phyloP scores from a whole-genome alignment of 2,329 filamentous ascomycete genomes.

The Ophiocordyceps camponoti-floridani region DNA sequence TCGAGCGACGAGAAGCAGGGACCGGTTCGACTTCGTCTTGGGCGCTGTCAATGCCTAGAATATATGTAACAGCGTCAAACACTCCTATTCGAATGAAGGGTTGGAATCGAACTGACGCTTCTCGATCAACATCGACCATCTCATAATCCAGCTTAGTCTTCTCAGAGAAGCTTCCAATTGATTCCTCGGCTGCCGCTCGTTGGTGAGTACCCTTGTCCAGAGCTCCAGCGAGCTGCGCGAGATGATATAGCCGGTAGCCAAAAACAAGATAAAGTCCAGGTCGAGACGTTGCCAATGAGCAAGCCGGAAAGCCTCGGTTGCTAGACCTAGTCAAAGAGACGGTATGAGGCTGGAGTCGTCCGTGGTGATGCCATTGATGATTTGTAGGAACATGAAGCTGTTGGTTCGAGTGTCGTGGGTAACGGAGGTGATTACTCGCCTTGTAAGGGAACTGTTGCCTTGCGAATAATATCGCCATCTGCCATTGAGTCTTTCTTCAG shows the following conservation, averaged over 20 bases:
- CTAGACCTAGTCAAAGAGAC: constrained; percentile 21
- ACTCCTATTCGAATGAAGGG: too few species aligned
- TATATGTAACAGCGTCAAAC: constrained; percentile 3
- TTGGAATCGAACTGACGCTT: too few species aligned
- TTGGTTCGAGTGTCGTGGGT: too few species aligned
- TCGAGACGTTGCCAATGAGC: constrained; percentile 39
- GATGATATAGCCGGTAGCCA: constrained; percentile 38
- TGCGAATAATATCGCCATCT: too few species aligned
- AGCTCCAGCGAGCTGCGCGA: constrained; percentile 37
- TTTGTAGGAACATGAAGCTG: too few species aligned
- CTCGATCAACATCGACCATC: constrained; percentile 36
- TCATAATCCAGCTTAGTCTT: constrained; percentile 44
- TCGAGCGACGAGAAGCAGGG: constrained; percentile 33
- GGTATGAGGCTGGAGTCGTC: neutral
- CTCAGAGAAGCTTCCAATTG: too few species aligned
- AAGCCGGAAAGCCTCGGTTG: constrained; percentile 31
- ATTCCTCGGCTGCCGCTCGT: constrained; percentile 28
- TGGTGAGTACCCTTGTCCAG: constrained; percentile 28
- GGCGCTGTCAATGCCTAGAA: constrained; percentile 30
- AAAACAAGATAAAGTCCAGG: constrained; percentile 38
- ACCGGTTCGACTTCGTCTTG: constrained; percentile 38
- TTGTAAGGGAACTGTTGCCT: too few species aligned
- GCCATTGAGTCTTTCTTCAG: too few species aligned
- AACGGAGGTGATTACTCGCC: too few species aligned
- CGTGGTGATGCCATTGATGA: too few species aligned